phyloP scores from a whole-genome alignment of 805 yeast genomes.

The Metschnikowia baotianmanensis region DNA sequence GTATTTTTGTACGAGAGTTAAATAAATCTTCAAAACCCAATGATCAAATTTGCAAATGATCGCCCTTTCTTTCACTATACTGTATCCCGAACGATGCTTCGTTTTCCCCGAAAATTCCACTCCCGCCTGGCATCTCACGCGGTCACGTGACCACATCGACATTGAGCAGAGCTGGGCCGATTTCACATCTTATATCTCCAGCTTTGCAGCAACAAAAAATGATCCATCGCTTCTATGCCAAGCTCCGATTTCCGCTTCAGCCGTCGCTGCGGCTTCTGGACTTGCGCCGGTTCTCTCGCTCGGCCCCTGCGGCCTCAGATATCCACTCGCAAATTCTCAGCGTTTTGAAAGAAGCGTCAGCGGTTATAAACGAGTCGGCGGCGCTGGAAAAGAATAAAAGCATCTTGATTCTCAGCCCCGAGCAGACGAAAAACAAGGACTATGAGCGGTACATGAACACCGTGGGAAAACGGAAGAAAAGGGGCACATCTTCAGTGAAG shows the following conservation, averaged over 20 bases:
- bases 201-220: background rate
- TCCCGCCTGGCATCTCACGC: background rate
- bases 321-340: constrained; percentile 7
- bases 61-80: background rate
- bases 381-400: constrained; percentile 6
- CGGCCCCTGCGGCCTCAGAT: background rate
- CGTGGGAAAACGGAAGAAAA: background rate
- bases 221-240: background rate
- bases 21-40: too few relatives aligned
- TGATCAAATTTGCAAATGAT: background rate
- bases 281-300: constrained; percentile 5
- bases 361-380: background rate
- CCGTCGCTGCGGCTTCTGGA: background rate
- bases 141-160: constrained; percentile 1
- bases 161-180: background rate
- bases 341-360: constrained; percentile 5
- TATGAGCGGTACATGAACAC: constrained; percentile 7
- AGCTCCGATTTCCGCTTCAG: constrained; percentile 1
- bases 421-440: constrained; percentile 17
- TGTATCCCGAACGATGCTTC: too few relatives aligned
- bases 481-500: background rate
- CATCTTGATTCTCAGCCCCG: constrained; percentile 18
- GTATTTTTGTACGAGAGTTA: too few relatives aligned
- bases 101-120: background rate
- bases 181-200: background rate